These are phyloP conservation scores for Entophlyctis luteolus DNA, from an alignment of 192 early-diverging fungal genomes.

Conservation along the genomic window DNA sequence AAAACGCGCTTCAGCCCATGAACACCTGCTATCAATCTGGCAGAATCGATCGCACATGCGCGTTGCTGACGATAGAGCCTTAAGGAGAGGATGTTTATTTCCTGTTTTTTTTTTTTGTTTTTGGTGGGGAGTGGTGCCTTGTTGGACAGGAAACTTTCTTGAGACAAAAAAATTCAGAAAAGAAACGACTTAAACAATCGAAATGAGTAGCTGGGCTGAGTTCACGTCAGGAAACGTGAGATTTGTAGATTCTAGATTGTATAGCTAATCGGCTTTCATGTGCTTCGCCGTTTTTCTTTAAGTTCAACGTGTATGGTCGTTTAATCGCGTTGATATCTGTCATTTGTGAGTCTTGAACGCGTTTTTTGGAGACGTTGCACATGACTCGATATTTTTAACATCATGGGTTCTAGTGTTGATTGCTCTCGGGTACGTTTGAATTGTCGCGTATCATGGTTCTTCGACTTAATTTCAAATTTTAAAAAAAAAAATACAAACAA, in stretches of 20 bases:
- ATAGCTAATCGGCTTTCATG: neutral
- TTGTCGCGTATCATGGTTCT: neutral
- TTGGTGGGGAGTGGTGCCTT: neutral
- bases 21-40: no score
- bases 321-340: slow-evolving; percentile 1
- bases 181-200: neutral
- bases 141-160: neutral
- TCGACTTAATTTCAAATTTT: no score
- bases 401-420: neutral
- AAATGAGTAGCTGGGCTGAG: slow-evolving; percentile 17
- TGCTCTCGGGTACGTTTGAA: neutral
- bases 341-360: neutral
- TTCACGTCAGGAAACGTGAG: slow-evolving; percentile 12
- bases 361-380: neutral
- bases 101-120: no score
- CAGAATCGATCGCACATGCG: no score
- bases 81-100: no score
- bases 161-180: neutral
- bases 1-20: no score
- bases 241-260: neutral
- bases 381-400: neutral
- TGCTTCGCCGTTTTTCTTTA: neutral
- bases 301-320: slow-evolving; percentile 21
- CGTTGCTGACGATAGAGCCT: no score
- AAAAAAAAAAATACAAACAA: neutral